A percentile compares a stretch with the other conserved stretches of the same genome.
Conservation (phyloP, 1,284 basidiomycete genomes). For the Ustilago esculenta region DNA sequence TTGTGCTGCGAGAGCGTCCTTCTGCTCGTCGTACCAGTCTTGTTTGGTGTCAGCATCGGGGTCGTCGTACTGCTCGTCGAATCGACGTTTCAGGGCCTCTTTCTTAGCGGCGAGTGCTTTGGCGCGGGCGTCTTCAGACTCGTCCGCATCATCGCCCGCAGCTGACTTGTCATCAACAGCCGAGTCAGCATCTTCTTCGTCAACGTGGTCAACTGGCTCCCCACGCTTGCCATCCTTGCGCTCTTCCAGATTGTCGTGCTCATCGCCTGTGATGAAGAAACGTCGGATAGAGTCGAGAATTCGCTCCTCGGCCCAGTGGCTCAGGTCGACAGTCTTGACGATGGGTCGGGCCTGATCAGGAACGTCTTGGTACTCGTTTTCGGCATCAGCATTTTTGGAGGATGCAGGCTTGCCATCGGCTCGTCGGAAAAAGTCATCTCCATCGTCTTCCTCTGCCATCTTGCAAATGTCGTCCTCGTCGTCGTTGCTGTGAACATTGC, state of each 20-base stretch:
- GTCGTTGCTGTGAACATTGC: slow-evolving; percentile 56
- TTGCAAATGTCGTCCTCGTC: slow-evolving; percentile 23
- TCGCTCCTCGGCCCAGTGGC: slow-evolving; percentile 83
- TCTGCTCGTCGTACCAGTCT: slow-evolving; percentile 73
- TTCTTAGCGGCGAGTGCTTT: slow-evolving; percentile 83
- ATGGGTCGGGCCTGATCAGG: slow-evolving; percentile 78
- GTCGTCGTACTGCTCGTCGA: slow-evolving; percentile 96
- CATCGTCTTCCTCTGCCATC: slow-evolving; percentile 68
- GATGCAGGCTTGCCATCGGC: slow-evolving; percentile 65
- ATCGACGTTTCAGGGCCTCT: slow-evolving; percentile 89
- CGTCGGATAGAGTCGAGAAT: slow-evolving; percentile 85
- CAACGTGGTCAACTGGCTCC: slow-evolving; percentile 45
- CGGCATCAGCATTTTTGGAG: slow-evolving; percentile 53
- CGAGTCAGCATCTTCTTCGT: slow-evolving; percentile 62
- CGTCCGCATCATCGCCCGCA: slow-evolving; percentile 63
- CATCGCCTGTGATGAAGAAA: slow-evolving; percentile 87
- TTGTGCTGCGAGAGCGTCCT: slow-evolving; percentile 88
- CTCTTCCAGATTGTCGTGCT: slow-evolving; percentile 46
- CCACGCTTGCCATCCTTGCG: slow-evolving; percentile 40
- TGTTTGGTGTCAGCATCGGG: slow-evolving; percentile 71
- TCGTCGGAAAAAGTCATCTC: slow-evolving; percentile 80
- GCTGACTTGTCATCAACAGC: slow-evolving; percentile 67
- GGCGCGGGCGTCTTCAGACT: slow-evolving; percentile 70
- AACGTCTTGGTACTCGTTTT: slow-evolving; percentile 69
- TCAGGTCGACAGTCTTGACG: slow-evolving; percentile 71